Evolutionary conservation across 768 basidiomycete genomes (phyloP), one percentile per base, ranked within the genome.

Genomic region (Tricholoma bakamatsutake): DNA sequence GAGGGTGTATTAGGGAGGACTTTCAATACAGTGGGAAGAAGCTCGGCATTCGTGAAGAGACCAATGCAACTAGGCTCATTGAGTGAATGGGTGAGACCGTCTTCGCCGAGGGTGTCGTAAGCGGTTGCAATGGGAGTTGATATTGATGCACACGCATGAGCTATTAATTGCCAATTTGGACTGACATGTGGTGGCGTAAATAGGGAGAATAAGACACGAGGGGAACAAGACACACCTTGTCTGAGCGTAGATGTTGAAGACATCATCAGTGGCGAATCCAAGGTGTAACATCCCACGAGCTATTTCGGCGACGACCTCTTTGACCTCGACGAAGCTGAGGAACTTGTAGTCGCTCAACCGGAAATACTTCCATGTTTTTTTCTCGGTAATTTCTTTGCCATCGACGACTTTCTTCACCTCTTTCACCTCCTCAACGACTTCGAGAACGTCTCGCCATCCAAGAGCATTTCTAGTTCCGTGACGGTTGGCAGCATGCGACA

Each of bases 351-450:
- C 88, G 70, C 87, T 88, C 56, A 98, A 80, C 70, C 94, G 81
- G 71, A 92, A 99, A 72, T 88, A 98, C 67, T 88, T 92, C 96
- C 96, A 99, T 54, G 79, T 91, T 82, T 99, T 99, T 69, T 75
- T 91, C 78, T 98, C 90, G 3, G 72, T 83, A 30, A 85, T 77
- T 69, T 93, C 83, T 69, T 93, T 86, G 31, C 95, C 96, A 4
- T 78, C 86, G 42, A 94, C 83, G 30, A 76, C 73, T 78, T 93
- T 95, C 66, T 80, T 87, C 33, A 98, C 82, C 64, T 93, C 84
- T 75, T 97, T 98, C 68, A 85, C 87, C 72, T 98, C 96, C 63
- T 91, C 84, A 66, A 92, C 76, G 21, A 85, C 73, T 5, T 75
- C 66, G 52, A 90, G 65, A 31, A 94, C 62, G 54, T 91, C 89